Conservation (phyloP, 768 basidiomycete genomes). For the Cyathus striatus region DNA sequence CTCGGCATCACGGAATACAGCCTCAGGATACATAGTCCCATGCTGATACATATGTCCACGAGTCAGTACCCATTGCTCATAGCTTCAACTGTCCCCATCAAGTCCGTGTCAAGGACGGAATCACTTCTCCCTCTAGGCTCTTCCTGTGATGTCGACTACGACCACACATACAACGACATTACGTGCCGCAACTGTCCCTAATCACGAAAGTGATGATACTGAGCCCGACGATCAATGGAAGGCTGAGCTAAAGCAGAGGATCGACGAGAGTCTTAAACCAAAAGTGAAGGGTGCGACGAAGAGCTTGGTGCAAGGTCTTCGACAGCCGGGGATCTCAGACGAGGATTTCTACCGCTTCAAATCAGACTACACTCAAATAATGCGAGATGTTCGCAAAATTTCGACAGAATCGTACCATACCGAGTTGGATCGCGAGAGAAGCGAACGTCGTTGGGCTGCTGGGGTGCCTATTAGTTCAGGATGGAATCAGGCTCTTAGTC, state of each 20-base stretch:
- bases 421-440: conserved; percentile 42
- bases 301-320: conserved; percentile 47
- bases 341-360: conserved; percentile 27
- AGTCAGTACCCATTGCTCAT: no score
- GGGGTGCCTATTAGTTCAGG: conserved; percentile 23
- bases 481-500: conserved; percentile 23
- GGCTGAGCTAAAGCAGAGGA: conserved; percentile 33
- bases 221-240: conserved; percentile 61
- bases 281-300: conserved; percentile 62
- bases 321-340: conserved; percentile 28
- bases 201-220: conserved; percentile 24
- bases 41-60: no score
- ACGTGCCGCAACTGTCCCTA: conserved; percentile 8
- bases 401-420: conserved; percentile 41
- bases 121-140: no score
- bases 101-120: no score
- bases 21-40: no score
- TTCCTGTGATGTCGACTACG: conserved; percentile 30
- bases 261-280: conserved; percentile 37
- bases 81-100: no score
- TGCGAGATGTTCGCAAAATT: conserved; percentile 37
- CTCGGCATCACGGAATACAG: no score
- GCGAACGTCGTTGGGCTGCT: conserved; percentile 44
- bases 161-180: conserved; percentile 20
- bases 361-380: conserved; percentile 31